Conservation (phyloP, 2,329 filamentous ascomycete species). For the Coniella vitis region DNA sequence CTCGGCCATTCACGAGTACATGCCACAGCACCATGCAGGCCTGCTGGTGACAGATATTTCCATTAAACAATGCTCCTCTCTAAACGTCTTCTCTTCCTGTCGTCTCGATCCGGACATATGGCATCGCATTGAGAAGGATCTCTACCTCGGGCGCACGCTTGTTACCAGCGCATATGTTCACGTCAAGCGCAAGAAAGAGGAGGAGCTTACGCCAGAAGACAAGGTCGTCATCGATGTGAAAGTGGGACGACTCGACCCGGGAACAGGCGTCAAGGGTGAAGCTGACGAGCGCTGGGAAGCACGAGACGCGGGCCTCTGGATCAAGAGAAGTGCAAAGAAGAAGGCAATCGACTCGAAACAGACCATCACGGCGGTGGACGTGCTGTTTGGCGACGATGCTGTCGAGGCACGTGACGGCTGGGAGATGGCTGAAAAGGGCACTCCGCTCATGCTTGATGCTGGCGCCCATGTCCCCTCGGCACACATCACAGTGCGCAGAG, state of each 20-base stretch:
- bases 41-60: constrained; percentile 81
- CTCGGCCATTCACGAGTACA: constrained; percentile 75
- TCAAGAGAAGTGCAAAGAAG: constrained; percentile 65
- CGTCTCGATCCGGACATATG: constrained; percentile 64
- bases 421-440: constrained; percentile 59
- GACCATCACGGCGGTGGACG: constrained; percentile 74
- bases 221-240: constrained; percentile 74
- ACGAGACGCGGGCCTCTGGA: constrained; percentile 71
- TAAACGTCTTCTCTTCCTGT: constrained; percentile 72
- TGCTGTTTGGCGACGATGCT: constrained; percentile 85
- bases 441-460: constrained; percentile 63
- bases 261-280: constrained; percentile 45
- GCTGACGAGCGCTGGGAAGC: constrained; percentile 68
- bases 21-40: constrained; percentile 79
- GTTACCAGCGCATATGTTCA: constrained; percentile 73
- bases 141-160: constrained; percentile 72
- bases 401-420: constrained; percentile 84
- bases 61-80: constrained; percentile 64
- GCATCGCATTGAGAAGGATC: constrained; percentile 83
- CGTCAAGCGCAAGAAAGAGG: constrained; percentile 77
- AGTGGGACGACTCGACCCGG: constrained; percentile 67
- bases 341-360: constrained; percentile 68
- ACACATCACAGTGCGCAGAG: constrained; percentile 72
- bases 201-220: constrained; percentile 68
- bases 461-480: constrained; percentile 57